These are phyloP conservation scores for Cutaneotrichosporon cavernicola DNA, from an alignment of 1,284 basidiomycete species.

Conservation along the genomic window DNA sequence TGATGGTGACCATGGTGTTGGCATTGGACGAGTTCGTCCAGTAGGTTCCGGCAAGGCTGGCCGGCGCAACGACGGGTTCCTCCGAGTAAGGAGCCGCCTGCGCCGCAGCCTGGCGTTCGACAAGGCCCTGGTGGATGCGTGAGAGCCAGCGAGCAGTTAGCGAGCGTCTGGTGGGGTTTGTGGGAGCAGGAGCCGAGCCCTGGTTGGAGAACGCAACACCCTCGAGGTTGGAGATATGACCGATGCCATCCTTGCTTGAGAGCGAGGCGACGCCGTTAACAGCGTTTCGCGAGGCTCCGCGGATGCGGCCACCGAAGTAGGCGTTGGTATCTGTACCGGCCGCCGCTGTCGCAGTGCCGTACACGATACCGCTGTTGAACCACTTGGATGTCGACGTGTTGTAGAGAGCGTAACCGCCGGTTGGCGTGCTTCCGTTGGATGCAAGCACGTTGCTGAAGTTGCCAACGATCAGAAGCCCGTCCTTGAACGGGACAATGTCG, in stretches of 20 bases:
- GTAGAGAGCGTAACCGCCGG: constrained; percentile 75
- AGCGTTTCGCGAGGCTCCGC: constrained; percentile 49
- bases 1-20: constrained; percentile 61
- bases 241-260: constrained; percentile 42
- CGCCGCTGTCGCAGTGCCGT: constrained; percentile 68
- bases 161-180: constrained; percentile 11
- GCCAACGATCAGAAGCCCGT: constrained; percentile 66
- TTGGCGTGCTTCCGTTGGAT: constrained; percentile 53
- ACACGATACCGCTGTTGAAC: constrained; percentile 69
- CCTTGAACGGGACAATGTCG: constrained; percentile 58
- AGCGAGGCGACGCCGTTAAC: constrained; percentile 55
- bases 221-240: constrained; percentile 33
- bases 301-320: constrained; percentile 55
- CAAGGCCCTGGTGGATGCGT: constrained; percentile 36
- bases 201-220: constrained; percentile 37
- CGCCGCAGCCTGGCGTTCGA: constrained; percentile 50
- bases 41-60: constrained; percentile 81
- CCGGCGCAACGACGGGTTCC: constrained; percentile 65
- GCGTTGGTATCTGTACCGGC: constrained; percentile 53
- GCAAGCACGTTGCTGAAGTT: constrained; percentile 66
- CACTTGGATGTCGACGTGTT: constrained; percentile 65
- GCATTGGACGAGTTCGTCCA: constrained; percentile 77
- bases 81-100: constrained; percentile 49
- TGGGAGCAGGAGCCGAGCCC: constrained; percentile 24
- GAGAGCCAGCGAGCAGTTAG: constrained; percentile 25